Evolutionary conservation across 2,329 filamentous ascomycete species (phyloP).

Genomic region (Helminthosporium solani): DNA sequence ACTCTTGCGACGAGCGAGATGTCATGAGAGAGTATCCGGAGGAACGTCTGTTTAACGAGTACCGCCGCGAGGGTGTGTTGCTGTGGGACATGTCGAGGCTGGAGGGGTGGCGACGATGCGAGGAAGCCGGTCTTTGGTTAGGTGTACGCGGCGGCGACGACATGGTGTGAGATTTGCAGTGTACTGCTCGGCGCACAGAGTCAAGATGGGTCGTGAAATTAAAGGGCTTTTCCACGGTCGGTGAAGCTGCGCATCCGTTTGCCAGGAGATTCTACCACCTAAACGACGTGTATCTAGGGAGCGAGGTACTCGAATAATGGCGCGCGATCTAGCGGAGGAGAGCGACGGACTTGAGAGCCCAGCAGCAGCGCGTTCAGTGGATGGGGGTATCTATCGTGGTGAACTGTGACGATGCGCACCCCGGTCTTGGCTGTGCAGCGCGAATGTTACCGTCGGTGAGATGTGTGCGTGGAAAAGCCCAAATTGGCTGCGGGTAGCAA

Average conservation of each 20-base stretch:
- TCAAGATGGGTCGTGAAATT: neutral
- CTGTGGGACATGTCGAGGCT: constrained; percentile 46
- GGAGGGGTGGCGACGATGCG: constrained; percentile 43
- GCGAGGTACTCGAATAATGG: neutral
- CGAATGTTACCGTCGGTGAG: neutral
- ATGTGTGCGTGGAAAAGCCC: neutral
- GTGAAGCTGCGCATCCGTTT: constrained; percentile 7
- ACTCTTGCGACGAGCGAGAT: constrained; percentile 43
- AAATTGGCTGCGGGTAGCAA: no score
- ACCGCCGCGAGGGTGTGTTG: constrained; percentile 37
- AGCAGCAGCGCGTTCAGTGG: constrained; percentile 1
- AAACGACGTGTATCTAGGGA: neutral
- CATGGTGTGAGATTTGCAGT: constrained; percentile 23
- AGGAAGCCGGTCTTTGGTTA: constrained; percentile 35
- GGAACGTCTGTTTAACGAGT: constrained; percentile 44
- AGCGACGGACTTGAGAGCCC: neutral
- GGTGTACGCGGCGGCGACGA: constrained; percentile 48
- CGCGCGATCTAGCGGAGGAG: neutral
- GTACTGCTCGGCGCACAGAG: constrained; percentile 1
- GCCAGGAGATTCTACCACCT: neutral
- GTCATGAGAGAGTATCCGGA: constrained; percentile 50
- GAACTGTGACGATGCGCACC: constrained; percentile 5
- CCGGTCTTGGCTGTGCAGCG: constrained; percentile 10
- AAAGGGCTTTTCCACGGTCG: neutral
- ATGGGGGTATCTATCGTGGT: constrained; percentile 3